Conservation (phyloP, 2,329 filamentous ascomycete genomes). For the Didymella arachidicola region DNA sequence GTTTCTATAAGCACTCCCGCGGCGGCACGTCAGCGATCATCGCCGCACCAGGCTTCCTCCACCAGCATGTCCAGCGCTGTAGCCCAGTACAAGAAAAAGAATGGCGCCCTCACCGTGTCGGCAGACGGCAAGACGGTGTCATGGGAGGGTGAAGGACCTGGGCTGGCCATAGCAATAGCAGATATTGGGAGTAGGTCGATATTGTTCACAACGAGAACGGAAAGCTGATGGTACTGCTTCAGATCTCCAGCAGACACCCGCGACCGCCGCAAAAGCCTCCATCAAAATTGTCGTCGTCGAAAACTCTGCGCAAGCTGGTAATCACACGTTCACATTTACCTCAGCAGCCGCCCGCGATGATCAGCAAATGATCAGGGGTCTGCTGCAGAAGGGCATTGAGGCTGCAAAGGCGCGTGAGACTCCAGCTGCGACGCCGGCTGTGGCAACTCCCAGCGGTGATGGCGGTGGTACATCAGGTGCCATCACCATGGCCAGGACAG, state of each 20-base stretch:
- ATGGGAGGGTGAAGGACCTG: conserved; percentile 75
- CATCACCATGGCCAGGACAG: conserved; percentile 79
- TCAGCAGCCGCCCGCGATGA: conserved; percentile 80
- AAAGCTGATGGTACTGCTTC: conserved; percentile 21
- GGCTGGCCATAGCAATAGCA: conserved; percentile 73
- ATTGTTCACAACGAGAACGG: conserved; percentile 10
- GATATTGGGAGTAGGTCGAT: conserved; percentile 78
- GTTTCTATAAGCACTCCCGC: conserved; percentile 20
- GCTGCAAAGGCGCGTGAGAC: conserved; percentile 64
- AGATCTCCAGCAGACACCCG: conserved; percentile 96
- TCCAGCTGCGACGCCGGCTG: conserved; percentile 45
- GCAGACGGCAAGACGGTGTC: conserved; percentile 75
- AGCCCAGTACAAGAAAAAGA: conserved; percentile 88
- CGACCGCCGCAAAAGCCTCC: conserved; percentile 87
- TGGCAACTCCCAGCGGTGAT: conserved; percentile 26
- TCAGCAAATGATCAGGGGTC: conserved; percentile 83
- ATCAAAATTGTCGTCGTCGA: conserved; percentile 86
- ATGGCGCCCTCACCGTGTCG: conserved; percentile 81
- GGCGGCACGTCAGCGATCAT: conserved; percentile 11
- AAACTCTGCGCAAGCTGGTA: conserved; percentile 66
- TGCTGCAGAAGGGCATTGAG: conserved; percentile 79
- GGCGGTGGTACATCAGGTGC: conserved; percentile 63
- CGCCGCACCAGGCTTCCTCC: conserved; percentile 23
- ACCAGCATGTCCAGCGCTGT: conserved; percentile 49
- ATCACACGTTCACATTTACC: conserved; percentile 90